Evolutionary conservation across 2,329 filamentous ascomycete genomes (phyloP).

Genomic region (Rhexocercosporidium sp.): DNA sequence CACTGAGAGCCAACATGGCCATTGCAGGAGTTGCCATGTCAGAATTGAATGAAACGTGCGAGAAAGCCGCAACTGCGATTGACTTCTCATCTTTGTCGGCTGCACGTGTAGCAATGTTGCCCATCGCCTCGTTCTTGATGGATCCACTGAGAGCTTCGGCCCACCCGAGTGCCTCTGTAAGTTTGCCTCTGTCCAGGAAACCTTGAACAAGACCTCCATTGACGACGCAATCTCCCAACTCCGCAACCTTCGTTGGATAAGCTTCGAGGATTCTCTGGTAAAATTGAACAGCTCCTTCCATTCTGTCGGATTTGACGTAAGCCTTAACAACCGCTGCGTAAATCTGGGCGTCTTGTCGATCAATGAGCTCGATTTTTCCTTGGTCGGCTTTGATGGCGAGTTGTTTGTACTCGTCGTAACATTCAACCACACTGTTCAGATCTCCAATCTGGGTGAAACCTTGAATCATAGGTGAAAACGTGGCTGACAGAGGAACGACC

Average conservation of each 20-base stretch:
- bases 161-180: constrained; percentile 75
- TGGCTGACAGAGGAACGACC: constrained; percentile 75
- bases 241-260: constrained; percentile 61
- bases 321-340: constrained; percentile 93
- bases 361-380: constrained; percentile 69
- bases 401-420: constrained; percentile 92
- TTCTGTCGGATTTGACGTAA: constrained; percentile 81
- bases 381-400: constrained; percentile 85
- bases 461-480: constrained; percentile 94
- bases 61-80: constrained; percentile 71
- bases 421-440: constrained; percentile 85
- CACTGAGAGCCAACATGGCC: constrained; percentile 84
- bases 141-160: constrained; percentile 67
- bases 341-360: constrained; percentile 80
- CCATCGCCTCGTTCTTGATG: constrained; percentile 67
- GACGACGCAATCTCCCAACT: constrained; percentile 75
- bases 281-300: constrained; percentile 83
- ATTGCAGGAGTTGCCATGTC: constrained; percentile 66
- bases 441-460: constrained; percentile 85
- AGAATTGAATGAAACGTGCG: constrained; percentile 57
- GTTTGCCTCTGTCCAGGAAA: constrained; percentile 71
- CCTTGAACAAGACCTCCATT: constrained; percentile 79
- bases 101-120: constrained; percentile 74
- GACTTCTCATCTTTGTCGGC: constrained; percentile 78
- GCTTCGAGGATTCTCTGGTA: constrained; percentile 76